Evolutionary conservation across 2,329 filamentous ascomycete genomes (phyloP).

Genomic region (Xenoacremonium recifei): DNA sequence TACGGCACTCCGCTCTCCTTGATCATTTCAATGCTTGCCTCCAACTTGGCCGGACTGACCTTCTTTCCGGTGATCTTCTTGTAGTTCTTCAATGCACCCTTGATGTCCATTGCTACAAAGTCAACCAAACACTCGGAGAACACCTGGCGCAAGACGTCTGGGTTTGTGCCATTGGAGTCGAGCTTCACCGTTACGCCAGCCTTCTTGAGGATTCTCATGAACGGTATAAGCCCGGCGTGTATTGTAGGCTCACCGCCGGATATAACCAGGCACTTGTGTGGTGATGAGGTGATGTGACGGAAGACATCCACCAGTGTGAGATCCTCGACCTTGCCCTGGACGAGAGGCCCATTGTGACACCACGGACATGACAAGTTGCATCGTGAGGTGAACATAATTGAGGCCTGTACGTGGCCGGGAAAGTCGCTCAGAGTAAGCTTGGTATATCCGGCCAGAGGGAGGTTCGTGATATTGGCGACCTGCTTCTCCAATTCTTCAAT

Average conservation of each 20-base stretch:
- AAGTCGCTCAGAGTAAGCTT: slow-evolving; percentile 21
- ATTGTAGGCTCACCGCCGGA: slow-evolving; percentile 23
- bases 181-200: slow-evolving; percentile 16
- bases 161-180: slow-evolving; percentile 19
- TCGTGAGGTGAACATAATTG: too few species aligned
- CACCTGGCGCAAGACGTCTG: background rate
- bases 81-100: slow-evolving; percentile 22
- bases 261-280: too few species aligned
- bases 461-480: slow-evolving; percentile 9
- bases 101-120: slow-evolving; percentile 24
- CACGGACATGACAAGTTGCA: too few species aligned
- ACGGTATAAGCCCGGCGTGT: slow-evolving; percentile 18
- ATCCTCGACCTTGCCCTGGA: too few species aligned
- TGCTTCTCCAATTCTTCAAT: slow-evolving; percentile 8
- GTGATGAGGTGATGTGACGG: too few species aligned
- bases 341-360: too few species aligned
- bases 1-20: slow-evolving; percentile 16
- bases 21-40: slow-evolving; percentile 17
- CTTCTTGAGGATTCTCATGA: slow-evolving; percentile 14
- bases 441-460: slow-evolving; percentile 19
- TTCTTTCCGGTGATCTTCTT: slow-evolving; percentile 17
- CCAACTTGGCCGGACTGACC: slow-evolving; percentile 12
- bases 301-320: too few species aligned
- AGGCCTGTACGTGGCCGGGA: slow-evolving; percentile 20
- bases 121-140: slow-evolving; percentile 13